These are phyloP conservation scores for Haplographium delicatum DNA, from an alignment of 495 filamentous ascomycete species.

Conservation along the genomic window DNA sequence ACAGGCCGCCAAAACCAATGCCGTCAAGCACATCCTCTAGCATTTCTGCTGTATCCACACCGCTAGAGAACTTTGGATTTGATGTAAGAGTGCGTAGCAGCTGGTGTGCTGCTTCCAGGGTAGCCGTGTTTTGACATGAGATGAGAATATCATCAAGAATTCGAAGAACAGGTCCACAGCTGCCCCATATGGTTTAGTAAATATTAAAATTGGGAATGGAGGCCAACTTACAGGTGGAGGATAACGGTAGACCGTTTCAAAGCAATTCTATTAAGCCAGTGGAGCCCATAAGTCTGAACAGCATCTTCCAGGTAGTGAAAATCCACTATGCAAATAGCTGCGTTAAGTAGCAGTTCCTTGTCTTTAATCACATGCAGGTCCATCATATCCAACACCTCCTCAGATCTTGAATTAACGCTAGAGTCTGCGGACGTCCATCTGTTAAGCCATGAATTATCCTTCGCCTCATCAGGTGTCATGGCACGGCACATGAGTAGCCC, in stretches of 20 bases:
- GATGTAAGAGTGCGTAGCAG: slow-evolving; percentile 45
- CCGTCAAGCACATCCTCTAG: slow-evolving; percentile 45
- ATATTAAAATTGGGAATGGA: not conserved
- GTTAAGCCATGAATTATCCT: slow-evolving; percentile 46
- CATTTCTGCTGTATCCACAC: slow-evolving; percentile 33
- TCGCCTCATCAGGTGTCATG: slow-evolving; percentile 40
- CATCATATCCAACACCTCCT: slow-evolving; percentile 31
- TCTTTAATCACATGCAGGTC: slow-evolving; percentile 43
- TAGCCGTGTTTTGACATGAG: slow-evolving; percentile 45
- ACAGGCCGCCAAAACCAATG: slow-evolving; percentile 53
- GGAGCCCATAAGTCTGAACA: slow-evolving; percentile 45
- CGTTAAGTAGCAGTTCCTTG: slow-evolving; percentile 51
- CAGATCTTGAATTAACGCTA: slow-evolving; percentile 30
- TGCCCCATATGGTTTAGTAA: slow-evolving; percentile 14
- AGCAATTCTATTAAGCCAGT: slow-evolving; percentile 47
- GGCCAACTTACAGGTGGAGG: slow-evolving; percentile 40
- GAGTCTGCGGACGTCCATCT: slow-evolving; percentile 22
- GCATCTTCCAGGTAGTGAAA: slow-evolving; percentile 51
- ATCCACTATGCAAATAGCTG: slow-evolving; percentile 50
- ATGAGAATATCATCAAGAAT: slow-evolving; percentile 50
- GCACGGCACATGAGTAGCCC: slow-evolving; percentile 43
- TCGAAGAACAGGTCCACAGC: slow-evolving; percentile 42
- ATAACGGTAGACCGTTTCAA: slow-evolving; percentile 41
- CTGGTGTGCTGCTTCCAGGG: slow-evolving; percentile 45
- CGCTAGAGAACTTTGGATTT: slow-evolving; percentile 36